Percentiles rank a stretch among this genome's conserved stretches.
Evolutionary conservation across 2,329 filamentous ascomycete genomes (phyloP).

Genomic region (Amesomyces nigricolor): DNA sequence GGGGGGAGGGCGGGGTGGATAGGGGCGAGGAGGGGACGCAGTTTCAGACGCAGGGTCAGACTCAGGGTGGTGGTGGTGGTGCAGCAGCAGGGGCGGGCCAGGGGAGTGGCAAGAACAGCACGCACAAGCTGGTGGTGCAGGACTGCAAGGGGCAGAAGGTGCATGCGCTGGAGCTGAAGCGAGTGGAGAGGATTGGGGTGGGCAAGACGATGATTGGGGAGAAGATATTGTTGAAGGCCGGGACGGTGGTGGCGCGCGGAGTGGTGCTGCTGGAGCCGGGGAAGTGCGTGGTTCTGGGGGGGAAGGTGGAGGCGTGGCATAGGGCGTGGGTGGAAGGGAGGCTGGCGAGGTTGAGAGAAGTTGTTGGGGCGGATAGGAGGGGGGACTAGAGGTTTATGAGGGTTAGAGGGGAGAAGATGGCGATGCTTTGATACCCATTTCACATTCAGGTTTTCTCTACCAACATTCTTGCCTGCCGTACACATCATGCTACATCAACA

Average conservation of each 20-base stretch:
- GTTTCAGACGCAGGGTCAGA: neutral
- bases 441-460: neutral
- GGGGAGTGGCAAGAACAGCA: conserved; percentile 42
- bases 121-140: conserved; percentile 77
- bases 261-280: conserved; percentile 70
- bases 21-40: conserved; percentile 32
- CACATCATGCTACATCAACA: no score
- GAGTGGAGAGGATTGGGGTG: conserved; percentile 60
- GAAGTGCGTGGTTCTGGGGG: conserved; percentile 69
- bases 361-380: conserved; percentile 8
- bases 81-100: conserved; percentile 38
- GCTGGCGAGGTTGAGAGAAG: conserved; percentile 62
- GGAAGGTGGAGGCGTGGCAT: conserved; percentile 78
- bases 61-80: neutral
- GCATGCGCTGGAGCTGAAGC: conserved; percentile 66
- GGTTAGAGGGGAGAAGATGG: neutral
- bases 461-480: no score
- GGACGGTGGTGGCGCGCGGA: conserved; percentile 64
- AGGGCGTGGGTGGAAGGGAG: conserved; percentile 68
- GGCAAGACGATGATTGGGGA: conserved; percentile 66
- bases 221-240: conserved; percentile 68
- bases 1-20: conserved; percentile 46
- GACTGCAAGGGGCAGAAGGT: conserved; percentile 66
- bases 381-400: neutral
- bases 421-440: neutral